Percentiles rank a stretch among this genome's conserved stretches.
These are phyloP conservation scores for Termitomyces sp. DNA, from an alignment of 768 basidiomycete species.

Conservation along the genomic window DNA sequence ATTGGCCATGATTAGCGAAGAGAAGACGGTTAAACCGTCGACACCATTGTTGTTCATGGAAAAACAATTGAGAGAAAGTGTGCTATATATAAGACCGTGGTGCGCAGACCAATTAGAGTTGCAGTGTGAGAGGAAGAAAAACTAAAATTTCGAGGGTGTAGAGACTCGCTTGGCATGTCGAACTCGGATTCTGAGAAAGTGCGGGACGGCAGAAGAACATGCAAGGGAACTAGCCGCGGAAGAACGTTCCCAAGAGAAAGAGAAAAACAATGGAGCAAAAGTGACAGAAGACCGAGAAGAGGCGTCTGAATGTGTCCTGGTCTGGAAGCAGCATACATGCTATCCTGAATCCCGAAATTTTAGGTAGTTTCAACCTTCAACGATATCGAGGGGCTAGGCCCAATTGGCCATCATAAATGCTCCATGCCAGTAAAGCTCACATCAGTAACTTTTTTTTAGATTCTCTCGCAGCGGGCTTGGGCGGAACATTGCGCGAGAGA, in stretches of 20 bases:
- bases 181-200: not conserved
- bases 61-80: not conserved
- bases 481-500: not conserved
- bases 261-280: not conserved
- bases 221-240: not conserved
- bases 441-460: not conserved
- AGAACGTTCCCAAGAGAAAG: not conserved
- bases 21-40: not conserved
- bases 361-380: not conserved
- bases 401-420: not conserved
- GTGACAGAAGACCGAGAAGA: not conserved
- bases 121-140: not conserved
- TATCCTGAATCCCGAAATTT: not conserved
- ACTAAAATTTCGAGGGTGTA: no score
- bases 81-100: not conserved
- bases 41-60: not conserved
- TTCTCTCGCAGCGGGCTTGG: not conserved
- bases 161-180: no score
- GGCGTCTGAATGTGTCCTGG: not conserved
- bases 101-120: not conserved
- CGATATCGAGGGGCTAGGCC: no score
- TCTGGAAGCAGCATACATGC: not conserved
- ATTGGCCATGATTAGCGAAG: not conserved
- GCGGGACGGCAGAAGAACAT: not conserved
- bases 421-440: not conserved